Percentiles rank a stretch among this genome's conserved stretches.
phyloP scores from a whole-genome alignment of 768 basidiomycete species.

The Clavaria fumosa region DNA sequence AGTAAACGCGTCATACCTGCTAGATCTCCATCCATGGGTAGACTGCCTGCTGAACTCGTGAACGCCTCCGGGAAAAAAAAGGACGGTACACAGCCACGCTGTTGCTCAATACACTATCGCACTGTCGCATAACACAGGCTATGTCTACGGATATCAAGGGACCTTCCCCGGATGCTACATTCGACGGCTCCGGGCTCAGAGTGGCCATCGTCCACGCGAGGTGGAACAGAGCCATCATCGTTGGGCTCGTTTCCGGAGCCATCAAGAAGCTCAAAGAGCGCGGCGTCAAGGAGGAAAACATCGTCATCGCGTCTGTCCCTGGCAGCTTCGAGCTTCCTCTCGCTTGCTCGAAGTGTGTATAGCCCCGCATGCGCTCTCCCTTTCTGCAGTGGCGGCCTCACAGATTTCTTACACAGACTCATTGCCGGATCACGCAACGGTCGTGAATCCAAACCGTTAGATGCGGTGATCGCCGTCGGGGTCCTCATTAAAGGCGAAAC shows the following conservation, averaged over 20 bases:
- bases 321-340: conserved; percentile 92
- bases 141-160: conserved; percentile 66
- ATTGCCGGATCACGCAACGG: conserved; percentile 82
- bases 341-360: conserved; percentile 65
- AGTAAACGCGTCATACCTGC: conserved; percentile 27
- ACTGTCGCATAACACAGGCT: not conserved
- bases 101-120: not conserved
- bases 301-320: conserved; percentile 82
- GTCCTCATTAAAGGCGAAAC: conserved; percentile 96
- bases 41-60: not conserved
- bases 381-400: conserved; percentile 6
- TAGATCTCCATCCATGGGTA: conserved; percentile 34
- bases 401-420: conserved; percentile 44
- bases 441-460: conserved; percentile 67
- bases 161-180: conserved; percentile 39
- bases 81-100: not conserved
- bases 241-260: conserved; percentile 69
- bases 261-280: conserved; percentile 63
- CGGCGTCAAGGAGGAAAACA: conserved; percentile 84
- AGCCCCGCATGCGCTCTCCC: conserved; percentile 4
- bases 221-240: conserved; percentile 87
- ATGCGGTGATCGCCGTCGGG: conserved; percentile 94
- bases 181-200: conserved; percentile 72
- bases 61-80: conserved; percentile 1
- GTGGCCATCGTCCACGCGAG: conserved; percentile 89